phyloP scores from a whole-genome alignment of 1,284 basidiomycete species.

The Ceratobasidium sp. region DNA sequence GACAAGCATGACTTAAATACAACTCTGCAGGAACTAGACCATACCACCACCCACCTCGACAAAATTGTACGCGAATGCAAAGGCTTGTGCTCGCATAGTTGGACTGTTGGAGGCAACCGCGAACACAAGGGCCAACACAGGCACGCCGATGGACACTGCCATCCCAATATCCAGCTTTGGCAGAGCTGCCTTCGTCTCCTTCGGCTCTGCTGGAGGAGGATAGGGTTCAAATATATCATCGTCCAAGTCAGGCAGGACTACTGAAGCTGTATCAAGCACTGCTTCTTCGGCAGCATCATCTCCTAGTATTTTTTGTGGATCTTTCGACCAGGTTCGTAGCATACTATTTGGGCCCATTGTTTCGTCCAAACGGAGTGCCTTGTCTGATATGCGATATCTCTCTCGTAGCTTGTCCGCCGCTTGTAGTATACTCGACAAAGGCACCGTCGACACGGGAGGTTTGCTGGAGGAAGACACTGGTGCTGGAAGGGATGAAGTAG shows the following conservation, averaged over 20 bases:
- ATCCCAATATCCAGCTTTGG: constrained; percentile 21
- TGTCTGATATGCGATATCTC: constrained; percentile 14
- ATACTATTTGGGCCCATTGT: constrained; percentile 80
- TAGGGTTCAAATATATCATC: constrained; percentile 51
- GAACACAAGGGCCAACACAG: neutral
- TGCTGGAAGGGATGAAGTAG: constrained; percentile 16
- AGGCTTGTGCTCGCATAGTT: neutral
- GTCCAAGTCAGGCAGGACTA: constrained; percentile 67
- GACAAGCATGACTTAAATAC: constrained; percentile 30
- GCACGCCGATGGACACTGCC: constrained; percentile 7
- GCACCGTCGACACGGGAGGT: constrained; percentile 55
- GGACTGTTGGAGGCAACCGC: constrained; percentile 27
- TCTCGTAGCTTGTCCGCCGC: constrained; percentile 15
- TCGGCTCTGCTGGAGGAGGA: neutral
- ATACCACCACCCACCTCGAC: constrained; percentile 41
- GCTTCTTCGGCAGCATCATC: constrained; percentile 76
- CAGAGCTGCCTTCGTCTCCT: neutral
- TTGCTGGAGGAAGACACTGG: neutral
- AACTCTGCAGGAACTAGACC: constrained; percentile 15
- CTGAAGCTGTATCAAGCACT: constrained; percentile 66
- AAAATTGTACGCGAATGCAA: constrained; percentile 8
- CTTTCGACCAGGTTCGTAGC: constrained; percentile 70
- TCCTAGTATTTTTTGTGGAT: constrained; percentile 58
- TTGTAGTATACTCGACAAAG: constrained; percentile 56
- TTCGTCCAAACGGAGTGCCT: constrained; percentile 60